Conservation (phyloP, 164 flowering plant genomes). For the Euptelea pleiosperma region DNA sequence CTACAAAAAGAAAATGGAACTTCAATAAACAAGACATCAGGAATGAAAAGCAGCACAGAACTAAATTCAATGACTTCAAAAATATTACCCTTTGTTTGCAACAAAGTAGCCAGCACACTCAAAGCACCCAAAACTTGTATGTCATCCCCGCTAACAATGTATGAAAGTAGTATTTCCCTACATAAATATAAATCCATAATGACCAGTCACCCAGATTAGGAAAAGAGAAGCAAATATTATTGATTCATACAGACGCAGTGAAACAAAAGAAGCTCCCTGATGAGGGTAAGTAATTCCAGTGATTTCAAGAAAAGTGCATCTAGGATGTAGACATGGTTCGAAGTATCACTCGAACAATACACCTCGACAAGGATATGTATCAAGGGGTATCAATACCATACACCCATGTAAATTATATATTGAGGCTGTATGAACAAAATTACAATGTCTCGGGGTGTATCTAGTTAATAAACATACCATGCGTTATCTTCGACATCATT, state of each 20-base stretch:
- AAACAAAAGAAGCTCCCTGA: background rate
- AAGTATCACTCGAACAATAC: no score
- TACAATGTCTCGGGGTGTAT: no score
- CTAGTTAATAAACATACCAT: no score
- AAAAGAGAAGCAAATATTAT: background rate
- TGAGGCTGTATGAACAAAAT: no score
- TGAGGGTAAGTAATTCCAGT: background rate
- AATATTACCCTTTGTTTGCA: conserved; percentile 89
- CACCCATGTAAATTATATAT: no score
- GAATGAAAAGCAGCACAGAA: conserved; percentile 6
- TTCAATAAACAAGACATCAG: background rate
- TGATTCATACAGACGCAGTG: background rate
- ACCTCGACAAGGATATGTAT: no score
- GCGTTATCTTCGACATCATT: no score
- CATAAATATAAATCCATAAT: conserved; percentile 3
- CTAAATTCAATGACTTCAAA: background rate
- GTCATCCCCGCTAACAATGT: conserved; percentile 60
- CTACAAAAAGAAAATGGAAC: conserved; percentile 31
- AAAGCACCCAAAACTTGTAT: conserved; percentile 76
- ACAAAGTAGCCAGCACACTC: conserved; percentile 69
- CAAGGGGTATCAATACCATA: no score
- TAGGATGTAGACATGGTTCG: no score
- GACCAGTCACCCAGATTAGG: background rate
- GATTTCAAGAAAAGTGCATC: no score
- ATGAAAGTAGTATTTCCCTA: conserved; percentile 77